A percentile compares a stretch with the other conserved stretches of the same genome.
phyloP scores from a whole-genome alignment of 225 moss, liverwort and hornwort genomes.

The Polytrichum commune region DNA sequence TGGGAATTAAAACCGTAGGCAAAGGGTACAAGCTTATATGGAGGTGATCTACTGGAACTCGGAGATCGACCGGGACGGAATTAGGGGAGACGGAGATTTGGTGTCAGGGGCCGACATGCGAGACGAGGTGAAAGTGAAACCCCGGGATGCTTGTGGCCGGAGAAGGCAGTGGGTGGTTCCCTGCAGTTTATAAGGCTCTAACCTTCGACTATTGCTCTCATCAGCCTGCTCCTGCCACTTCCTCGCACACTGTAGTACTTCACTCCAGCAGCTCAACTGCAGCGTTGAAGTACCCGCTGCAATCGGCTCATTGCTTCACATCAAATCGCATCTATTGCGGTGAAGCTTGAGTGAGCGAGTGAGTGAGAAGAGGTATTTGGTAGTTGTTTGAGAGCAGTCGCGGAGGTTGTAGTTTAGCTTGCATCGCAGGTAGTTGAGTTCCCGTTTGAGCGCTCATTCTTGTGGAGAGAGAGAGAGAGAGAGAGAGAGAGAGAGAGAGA shows the following conservation, averaged over 20 bases:
- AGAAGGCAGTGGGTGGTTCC: background rate
- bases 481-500: background rate
- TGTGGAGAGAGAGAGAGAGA: background rate
- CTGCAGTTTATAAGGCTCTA: constrained; percentile 1
- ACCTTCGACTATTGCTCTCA: background rate
- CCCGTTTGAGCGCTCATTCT: no score
- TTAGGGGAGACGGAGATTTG: no score
- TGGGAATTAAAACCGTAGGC: no score
- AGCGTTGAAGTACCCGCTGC: background rate
- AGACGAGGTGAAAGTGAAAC: background rate
- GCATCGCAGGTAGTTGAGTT: no score
- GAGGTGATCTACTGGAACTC: no score
- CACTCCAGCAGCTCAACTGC: constrained; percentile 9
- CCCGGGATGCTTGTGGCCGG: background rate
- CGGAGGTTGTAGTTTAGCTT: background rate
- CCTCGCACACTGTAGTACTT: background rate
- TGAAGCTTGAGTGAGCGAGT: background rate
- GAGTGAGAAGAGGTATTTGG: background rate
- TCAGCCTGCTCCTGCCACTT: background rate
- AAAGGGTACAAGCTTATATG: no score
- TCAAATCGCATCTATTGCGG: background rate
- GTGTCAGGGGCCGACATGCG: background rate
- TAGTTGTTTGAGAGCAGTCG: background rate
- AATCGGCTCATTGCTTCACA: background rate
- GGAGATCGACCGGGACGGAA: no score